These are phyloP conservation scores for Cinnamomum micranthum DNA, from an alignment of 164 flowering plant genomes.

Conservation along the genomic window DNA sequence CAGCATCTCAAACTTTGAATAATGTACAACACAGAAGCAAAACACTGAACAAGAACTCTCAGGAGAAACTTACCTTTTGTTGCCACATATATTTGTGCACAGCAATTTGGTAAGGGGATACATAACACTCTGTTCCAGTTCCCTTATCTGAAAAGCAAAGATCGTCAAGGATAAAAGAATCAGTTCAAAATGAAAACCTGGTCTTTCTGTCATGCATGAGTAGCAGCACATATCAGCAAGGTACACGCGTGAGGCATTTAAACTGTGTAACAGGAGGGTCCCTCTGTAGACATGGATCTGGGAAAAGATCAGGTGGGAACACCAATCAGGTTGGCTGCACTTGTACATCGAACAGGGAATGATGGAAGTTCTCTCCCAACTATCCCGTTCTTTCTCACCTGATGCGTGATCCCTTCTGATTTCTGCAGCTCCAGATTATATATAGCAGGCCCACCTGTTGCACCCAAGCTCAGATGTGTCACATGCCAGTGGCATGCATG, in stretches of 20 bases:
- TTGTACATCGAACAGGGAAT: no score
- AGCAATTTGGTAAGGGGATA: conserved; percentile 40
- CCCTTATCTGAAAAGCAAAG: conserved; percentile 10
- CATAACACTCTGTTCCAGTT: conserved; percentile 15
- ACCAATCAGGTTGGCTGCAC: no score
- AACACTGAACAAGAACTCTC: not conserved
- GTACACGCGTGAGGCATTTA: not conserved
- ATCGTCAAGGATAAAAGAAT: not conserved
- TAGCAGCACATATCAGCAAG: not conserved
- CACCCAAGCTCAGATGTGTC: not conserved
- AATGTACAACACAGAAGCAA: not conserved
- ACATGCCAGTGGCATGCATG: not conserved
- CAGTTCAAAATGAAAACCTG: not conserved
- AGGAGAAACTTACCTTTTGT: conserved; percentile 60
- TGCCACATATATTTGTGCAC: conserved; percentile 68
- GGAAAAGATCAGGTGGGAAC: not conserved
- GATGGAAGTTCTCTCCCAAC: not conserved
- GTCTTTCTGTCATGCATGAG: not conserved
- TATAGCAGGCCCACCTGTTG: not conserved
- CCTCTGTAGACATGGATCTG: not conserved
- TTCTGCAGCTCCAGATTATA: not conserved
- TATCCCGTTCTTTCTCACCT: not conserved
- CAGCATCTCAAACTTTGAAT: not conserved
- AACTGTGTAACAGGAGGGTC: not conserved
- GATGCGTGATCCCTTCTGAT: not conserved